Evolutionary conservation across 176 grass and related monocot species (phyloP).

Genomic region (Zea mays): DNA sequence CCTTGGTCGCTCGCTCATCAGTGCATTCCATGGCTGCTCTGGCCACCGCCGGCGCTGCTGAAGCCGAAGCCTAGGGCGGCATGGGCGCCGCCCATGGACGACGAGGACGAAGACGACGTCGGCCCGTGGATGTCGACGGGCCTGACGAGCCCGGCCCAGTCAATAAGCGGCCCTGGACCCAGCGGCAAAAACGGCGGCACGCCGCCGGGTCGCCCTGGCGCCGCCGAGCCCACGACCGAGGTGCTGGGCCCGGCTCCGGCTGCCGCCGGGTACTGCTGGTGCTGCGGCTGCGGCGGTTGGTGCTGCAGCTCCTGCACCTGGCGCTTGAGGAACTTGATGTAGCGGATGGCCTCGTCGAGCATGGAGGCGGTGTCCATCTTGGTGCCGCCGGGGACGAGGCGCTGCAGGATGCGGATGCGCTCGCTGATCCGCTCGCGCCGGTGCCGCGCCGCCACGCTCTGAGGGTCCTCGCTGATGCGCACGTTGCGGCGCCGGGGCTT

Average conservation of each 20-base stretch:
- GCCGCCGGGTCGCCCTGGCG: not conserved
- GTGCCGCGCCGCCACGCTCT: slow-evolving; percentile 86
- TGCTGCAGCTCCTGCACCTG: slow-evolving; percentile 84
- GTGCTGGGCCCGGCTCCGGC: slow-evolving; percentile 39
- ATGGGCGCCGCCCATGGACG: slow-evolving; percentile 69
- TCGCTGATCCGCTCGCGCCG: slow-evolving; percentile 87
- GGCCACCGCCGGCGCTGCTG: slow-evolving; percentile 39
- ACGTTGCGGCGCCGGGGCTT: slow-evolving; percentile 82
- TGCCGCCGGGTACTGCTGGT: not conserved
- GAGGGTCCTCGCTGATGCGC: slow-evolving; percentile 86
- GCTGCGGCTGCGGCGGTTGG: slow-evolving; percentile 21
- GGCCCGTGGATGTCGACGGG: slow-evolving; percentile 59
- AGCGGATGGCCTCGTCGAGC: slow-evolving; percentile 92
- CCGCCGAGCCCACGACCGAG: not conserved
- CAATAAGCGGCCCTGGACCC: slow-evolving; percentile 38
- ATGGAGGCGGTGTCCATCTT: slow-evolving; percentile 98
- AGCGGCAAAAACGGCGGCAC: slow-evolving; percentile 39
- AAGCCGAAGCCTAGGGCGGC: slow-evolving; percentile 63
- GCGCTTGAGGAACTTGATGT: slow-evolving; percentile 93
- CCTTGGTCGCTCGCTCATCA: slow-evolving; percentile 13
- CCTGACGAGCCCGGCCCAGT: slow-evolving; percentile 43
- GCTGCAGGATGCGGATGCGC: slow-evolving; percentile 85
- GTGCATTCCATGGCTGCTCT: slow-evolving; percentile 69
- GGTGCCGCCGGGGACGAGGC: slow-evolving; percentile 82
- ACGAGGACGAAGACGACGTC: slow-evolving; percentile 73